Evolutionary conservation across 208 protist species (phyloP), one percentile per base, ranked within the genome.

Genomic region (Strigomonas culicis): DNA sequence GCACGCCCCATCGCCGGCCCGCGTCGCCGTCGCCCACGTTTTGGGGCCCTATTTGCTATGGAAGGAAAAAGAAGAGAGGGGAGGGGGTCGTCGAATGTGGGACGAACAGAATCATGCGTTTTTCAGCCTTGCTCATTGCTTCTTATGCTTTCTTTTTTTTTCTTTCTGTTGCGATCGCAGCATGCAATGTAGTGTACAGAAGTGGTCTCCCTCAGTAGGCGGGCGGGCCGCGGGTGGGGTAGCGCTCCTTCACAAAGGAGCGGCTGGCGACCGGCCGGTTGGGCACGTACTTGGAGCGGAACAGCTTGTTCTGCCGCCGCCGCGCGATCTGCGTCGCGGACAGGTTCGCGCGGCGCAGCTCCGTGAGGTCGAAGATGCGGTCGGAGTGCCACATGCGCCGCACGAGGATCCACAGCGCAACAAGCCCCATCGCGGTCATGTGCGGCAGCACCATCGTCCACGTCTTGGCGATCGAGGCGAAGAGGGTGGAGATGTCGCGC

Each of bases 361-460:
- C 62, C 0, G 88, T 88, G 22, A 79, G 63, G 62, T 87, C 74
- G 66, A 90, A 92, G 31, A 70, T 66, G 11, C 62, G 59, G 71
- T 91, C 88, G 2, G 88, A 87, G 39, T 82, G 71, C 66, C 82
- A 88, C 49, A 83, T 66, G 31, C 80, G 75, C 56, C 84, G 79
- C 60, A 70, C 68, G 17, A 90, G 59, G 28, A 78, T 64, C 56
- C 84, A 67, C 34, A 94, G 63, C 39, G 85, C 80, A 50, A 90
- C 86, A 31, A 91, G 66, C 53, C 91, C 82, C 13, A 89, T 59
- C 50, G 91, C 81, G 6, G 76, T 68, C 57, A 94, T 43, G 73
- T 88, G 90, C 11, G 88, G 88, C 56, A 83, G 59, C 67, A 94
- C 82, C 84, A 94, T 91, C 49, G 87, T 88, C 84, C 83, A 90